A percentile compares a stretch with the other conserved stretches of the same genome.
Conservation (phyloP, 2,329 filamentous ascomycete species). For the Microdochium trichocladiopsis region DNA sequence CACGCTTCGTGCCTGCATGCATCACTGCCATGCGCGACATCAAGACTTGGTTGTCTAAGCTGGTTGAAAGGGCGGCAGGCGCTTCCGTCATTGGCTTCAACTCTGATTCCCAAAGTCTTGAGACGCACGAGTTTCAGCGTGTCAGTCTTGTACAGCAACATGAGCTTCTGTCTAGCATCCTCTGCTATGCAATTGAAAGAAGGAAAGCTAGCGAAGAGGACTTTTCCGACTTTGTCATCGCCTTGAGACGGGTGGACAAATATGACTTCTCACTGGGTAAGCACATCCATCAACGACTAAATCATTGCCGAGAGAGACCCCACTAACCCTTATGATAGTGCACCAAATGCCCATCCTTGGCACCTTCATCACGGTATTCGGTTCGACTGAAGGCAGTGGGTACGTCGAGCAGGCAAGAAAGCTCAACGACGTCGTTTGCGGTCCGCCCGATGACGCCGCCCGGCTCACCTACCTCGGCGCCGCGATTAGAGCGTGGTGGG, state of each 20-base stretch:
- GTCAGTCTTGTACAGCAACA: slow-evolving; percentile 82
- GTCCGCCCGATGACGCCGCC: slow-evolving; percentile 65
- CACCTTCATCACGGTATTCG: slow-evolving; percentile 69
- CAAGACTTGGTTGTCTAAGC: slow-evolving; percentile 66
- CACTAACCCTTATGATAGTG: slow-evolving; percentile 34
- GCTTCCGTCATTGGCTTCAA: slow-evolving; percentile 66
- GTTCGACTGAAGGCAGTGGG: slow-evolving; percentile 65
- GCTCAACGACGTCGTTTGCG: slow-evolving; percentile 62
- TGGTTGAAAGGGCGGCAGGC: slow-evolving; percentile 70
- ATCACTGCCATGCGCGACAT: slow-evolving; percentile 70
- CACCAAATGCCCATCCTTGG: slow-evolving; percentile 80
- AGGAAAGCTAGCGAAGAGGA: slow-evolving; percentile 64
- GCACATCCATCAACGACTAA: slow-evolving; percentile 1
- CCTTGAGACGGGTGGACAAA: slow-evolving; percentile 63
- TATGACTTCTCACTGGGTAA: slow-evolving; percentile 48
- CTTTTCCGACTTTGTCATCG: slow-evolving; percentile 63
- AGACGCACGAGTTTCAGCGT: slow-evolving; percentile 75
- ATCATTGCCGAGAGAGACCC: neutral
- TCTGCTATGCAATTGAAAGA: slow-evolving; percentile 71
- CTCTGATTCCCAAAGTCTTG: slow-evolving; percentile 51
- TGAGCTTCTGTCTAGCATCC: slow-evolving; percentile 75
- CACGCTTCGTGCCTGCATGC: slow-evolving; percentile 65
- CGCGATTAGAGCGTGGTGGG: slow-evolving; percentile 76
- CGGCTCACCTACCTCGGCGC: slow-evolving; percentile 69
- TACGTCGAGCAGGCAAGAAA: slow-evolving; percentile 62